phyloP scores from a whole-genome alignment of 768 basidiomycete genomes.

The Hygrocybe punicea region DNA sequence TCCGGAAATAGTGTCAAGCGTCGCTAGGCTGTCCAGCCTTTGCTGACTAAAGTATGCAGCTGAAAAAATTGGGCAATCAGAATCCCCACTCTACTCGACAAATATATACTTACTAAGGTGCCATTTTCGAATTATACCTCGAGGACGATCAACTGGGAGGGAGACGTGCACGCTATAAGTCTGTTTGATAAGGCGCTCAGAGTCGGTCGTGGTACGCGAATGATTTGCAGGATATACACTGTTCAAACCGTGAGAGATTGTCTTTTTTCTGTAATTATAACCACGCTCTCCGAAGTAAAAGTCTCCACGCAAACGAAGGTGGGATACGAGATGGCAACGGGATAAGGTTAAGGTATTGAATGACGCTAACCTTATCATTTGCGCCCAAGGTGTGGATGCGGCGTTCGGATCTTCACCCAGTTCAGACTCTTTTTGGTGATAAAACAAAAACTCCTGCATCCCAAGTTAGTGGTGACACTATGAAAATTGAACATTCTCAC shows the following conservation, averaged over 20 bases:
- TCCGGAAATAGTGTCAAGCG: constrained; percentile 65
- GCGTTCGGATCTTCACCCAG: constrained; percentile 51
- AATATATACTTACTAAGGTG: constrained; percentile 62
- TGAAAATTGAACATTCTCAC: constrained; percentile 28
- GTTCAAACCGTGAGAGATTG: constrained; percentile 16
- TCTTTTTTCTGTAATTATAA: constrained; percentile 22
- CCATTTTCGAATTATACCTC: constrained; percentile 67
- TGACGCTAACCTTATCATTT: constrained; percentile 59
- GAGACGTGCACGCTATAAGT: constrained; percentile 80
- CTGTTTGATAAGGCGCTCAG: constrained; percentile 73
- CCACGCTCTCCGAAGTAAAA: not conserved
- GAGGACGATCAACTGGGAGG: constrained; percentile 50
- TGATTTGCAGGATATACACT: constrained; percentile 34
- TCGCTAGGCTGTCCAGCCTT: constrained; percentile 65
- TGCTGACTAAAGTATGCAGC: constrained; percentile 85
- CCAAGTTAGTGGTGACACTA: constrained; percentile 11
- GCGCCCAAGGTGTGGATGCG: constrained; percentile 70
- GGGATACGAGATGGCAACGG: not conserved
- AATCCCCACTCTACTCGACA: constrained; percentile 6
- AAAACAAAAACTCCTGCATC: constrained; percentile 73
- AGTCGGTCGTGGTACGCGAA: constrained; percentile 43
- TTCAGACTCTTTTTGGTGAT: constrained; percentile 75
- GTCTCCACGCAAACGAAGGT: constrained; percentile 4
- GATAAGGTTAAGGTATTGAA: no score
- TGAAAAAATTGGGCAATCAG: constrained; percentile 30